phyloP scores from a whole-genome alignment of 495 filamentous ascomycete genomes.

The Lepidopterella palustris region DNA sequence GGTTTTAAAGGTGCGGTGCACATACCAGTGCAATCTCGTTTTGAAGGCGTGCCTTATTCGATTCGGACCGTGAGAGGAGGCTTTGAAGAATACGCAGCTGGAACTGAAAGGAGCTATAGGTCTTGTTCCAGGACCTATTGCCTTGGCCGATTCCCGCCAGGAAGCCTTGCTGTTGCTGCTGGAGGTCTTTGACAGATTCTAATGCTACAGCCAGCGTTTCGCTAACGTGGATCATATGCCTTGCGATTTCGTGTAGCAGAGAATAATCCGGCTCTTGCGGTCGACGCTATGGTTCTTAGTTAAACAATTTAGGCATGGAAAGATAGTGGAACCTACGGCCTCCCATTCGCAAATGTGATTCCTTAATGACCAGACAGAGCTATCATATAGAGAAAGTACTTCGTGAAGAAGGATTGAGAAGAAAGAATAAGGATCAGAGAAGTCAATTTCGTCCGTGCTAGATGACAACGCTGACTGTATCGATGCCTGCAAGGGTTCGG shows the following conservation, averaged over 20 bases:
- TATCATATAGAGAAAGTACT: neutral
- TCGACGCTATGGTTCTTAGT: neutral
- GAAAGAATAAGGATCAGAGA: neutral
- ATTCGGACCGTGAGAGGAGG: constrained; percentile 35
- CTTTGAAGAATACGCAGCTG: constrained; percentile 34
- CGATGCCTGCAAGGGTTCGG: no score
- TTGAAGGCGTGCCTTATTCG: constrained; percentile 38
- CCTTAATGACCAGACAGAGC: neutral
- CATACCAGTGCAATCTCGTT: constrained; percentile 46
- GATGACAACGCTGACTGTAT: no score
- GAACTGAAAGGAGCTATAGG: neutral
- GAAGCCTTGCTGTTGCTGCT: neutral
- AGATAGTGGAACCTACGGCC: no score
- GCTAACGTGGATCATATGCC: neutral
- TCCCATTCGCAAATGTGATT: neutral
- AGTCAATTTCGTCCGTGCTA: neutral
- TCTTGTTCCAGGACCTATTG: neutral
- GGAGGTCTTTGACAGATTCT: neutral
- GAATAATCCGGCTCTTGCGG: neutral
- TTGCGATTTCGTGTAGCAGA: neutral
- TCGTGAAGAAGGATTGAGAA: neutral
- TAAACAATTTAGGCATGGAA: no score
- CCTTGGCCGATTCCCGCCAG: neutral
- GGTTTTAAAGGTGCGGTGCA: no score
- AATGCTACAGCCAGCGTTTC: neutral